Base-by-base conservation (phyloP, 352 stramenopile genomes). In the Phytopythium helicoides region DNA sequence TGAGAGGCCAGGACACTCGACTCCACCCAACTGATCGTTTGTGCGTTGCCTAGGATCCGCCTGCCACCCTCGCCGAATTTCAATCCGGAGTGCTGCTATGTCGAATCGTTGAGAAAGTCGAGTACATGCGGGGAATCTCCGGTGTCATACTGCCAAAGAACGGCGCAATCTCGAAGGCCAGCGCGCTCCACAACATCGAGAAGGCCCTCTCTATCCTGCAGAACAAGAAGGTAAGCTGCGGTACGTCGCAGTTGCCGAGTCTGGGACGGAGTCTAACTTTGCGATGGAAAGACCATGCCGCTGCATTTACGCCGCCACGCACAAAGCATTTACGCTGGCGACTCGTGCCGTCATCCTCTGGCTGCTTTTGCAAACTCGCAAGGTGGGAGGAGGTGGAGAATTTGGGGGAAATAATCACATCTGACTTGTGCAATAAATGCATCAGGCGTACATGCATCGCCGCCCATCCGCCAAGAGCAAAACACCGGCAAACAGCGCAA, bases 121-220 rank as follows among this genome's bases (percentile, higher is more conserved):
- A 92, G 58, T 58, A 76, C 60, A 73, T 92, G 67, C 76, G 81
- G n/a, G 49, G 49, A 22, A 77, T 89, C 19, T 65, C 80, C 40
- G 81, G 81, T 6, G 46, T 52, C 3, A 31, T 52, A 6, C n/a
- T 10, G 6, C 6, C 33, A 7, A 52, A 44, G 18, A 6, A 10
- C 6, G 31, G 14, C 4, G 7, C 9, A 19, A 49, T 87, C 37
- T 67, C 68, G 33, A 83, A 72, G 62, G 74, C 81, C 9, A 80
- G 74, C n/a, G 63, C 76, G 1, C 54, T 92, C 23, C 72, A 92
- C 67, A 92, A 92, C 52, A 87, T 92, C 37, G 58, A 51, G 26
- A 92, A 92, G 38, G 81, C 73, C 15, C 58, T 89, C 1, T 55
- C 54, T 15, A 76, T 89, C 19, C 58, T 92, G 1, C 67, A 82